phyloP scores from a whole-genome alignment of 1,139 yeast species.

The Pichia sp. region DNA sequence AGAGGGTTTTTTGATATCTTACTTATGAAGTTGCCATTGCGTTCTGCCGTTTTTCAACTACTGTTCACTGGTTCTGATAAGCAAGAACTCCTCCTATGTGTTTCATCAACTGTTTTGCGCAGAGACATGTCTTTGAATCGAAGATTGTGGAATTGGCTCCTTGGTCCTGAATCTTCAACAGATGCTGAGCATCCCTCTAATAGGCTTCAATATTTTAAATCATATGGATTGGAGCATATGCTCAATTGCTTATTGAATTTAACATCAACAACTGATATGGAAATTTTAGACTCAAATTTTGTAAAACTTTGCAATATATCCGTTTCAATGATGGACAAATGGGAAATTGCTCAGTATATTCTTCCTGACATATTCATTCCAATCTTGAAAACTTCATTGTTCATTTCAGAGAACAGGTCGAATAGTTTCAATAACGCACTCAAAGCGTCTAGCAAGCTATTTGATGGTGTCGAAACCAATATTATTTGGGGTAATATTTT shows the following conservation, averaged over 20 bases:
- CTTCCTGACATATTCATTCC: conserved; percentile 68
- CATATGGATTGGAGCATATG: conserved; percentile 46
- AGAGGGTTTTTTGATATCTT: conserved; percentile 85
- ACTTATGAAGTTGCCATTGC: conserved; percentile 57
- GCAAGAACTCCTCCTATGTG: conserved; percentile 51
- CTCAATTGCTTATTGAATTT: conserved; percentile 45
- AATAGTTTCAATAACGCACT: conserved; percentile 37
- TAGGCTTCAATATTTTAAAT: conserved; percentile 50
- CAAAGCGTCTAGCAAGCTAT: conserved; percentile 55
- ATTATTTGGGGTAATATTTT: conserved; percentile 67
- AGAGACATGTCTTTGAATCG: conserved; percentile 92
- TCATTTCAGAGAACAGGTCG: conserved; percentile 16
- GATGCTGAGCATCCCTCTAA: conserved; percentile 14
- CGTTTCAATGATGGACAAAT: conserved; percentile 73
- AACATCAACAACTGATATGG: conserved; percentile 23
- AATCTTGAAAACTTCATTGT: conserved; percentile 38
- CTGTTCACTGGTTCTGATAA: conserved; percentile 47
- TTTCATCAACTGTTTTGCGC: conserved; percentile 61
- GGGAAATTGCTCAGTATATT: conserved; percentile 81
- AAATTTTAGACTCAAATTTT: conserved; percentile 36
- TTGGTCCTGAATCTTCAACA: conserved; percentile 56
- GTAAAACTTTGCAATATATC: conserved; percentile 56
- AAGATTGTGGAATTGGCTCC: conserved; percentile 84
- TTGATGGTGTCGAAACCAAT: conserved; percentile 77
- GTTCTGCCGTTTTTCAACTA: conserved; percentile 47